Evolutionary conservation across 208 protist genomes (phyloP).

Genomic region (Leishmania martiniquensis): DNA sequence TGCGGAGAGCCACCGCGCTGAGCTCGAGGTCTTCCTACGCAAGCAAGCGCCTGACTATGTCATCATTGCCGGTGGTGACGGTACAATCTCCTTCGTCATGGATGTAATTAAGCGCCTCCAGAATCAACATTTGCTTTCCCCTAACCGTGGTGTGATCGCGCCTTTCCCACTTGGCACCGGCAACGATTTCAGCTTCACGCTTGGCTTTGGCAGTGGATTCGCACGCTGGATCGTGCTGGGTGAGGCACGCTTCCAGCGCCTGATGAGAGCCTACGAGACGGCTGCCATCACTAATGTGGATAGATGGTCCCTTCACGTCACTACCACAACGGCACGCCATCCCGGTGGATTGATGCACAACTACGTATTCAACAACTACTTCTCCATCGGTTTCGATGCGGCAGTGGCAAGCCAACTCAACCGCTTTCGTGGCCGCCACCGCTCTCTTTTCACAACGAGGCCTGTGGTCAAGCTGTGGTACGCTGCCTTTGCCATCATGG

Average conservation of each 20-base stretch:
- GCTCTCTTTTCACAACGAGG: slow-evolving; percentile 40
- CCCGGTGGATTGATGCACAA: slow-evolving; percentile 1
- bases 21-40: slow-evolving; percentile 34
- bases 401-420: slow-evolving; percentile 43
- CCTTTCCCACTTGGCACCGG: slow-evolving; percentile 75
- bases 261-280: slow-evolving; percentile 26
- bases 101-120: slow-evolving; percentile 46
- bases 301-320: slow-evolving; percentile 40
- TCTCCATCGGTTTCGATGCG: slow-evolving; percentile 73
- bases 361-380: slow-evolving; percentile 69
- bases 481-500: slow-evolving; percentile 44
- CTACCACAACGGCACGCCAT: slow-evolving; percentile 2
- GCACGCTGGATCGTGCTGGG: slow-evolving; percentile 48
- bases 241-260: slow-evolving; percentile 30
- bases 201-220: slow-evolving; percentile 69
- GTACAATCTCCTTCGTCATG: slow-evolving; percentile 60
- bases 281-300: slow-evolving; percentile 40
- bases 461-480: slow-evolving; percentile 71
- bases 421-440: slow-evolving; percentile 40
- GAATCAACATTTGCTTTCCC: slow-evolving; percentile 1
- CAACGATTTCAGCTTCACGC: slow-evolving; percentile 64
- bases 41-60: slow-evolving; percentile 32
- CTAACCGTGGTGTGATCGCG: slow-evolving; percentile 33
- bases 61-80: slow-evolving; percentile 69
- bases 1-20: slow-evolving; percentile 8